Base-by-base conservation (phyloP, 1,284 basidiomycete species). In the Amylostereum chailletii region DNA sequence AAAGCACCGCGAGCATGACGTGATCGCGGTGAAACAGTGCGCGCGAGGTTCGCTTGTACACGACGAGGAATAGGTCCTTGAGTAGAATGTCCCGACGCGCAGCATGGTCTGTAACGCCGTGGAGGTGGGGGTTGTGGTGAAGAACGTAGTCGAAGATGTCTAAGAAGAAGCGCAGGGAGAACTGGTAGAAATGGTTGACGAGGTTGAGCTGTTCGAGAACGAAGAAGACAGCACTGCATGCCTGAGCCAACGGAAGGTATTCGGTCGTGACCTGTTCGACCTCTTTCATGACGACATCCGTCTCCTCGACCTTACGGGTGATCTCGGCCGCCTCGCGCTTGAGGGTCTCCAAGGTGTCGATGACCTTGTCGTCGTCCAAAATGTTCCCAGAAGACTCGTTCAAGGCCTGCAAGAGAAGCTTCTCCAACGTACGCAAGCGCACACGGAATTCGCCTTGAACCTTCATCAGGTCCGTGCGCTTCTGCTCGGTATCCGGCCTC, bases 121-220 rank as follows among this genome's bases (percentile, higher is more conserved):
- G 81, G 53, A 97, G 76, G 64, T 93, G 88, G 5, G 94, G 92
- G 64, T 98, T 98, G 59, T 90, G 85, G 55, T 88, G 86, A 5
- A 99, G 78, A 50, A 98, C 83, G 58, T 88, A 91, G 70, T 98
- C 92, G 68, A 99, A 99, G 59, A 99, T 95, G 64, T 97, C 94
- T 53, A 98, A 81, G 86, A 99, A 99, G 76, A 96, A 98, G 40
- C 80, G 85, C 47, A 99, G 78, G 1, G 95, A 98, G 75, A 99
- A 99, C 65, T 98, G 93, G 65, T 99, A 99, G 72, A 99, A 99
- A 70, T 98, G 95, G 62, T 96, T 93, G 70, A 98, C 82, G 47
- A 89, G 76, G 60, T 93, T 87, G 46, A 99, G 78, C 62, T 97
- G 94, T 62, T 98, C 94, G 55, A 99, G 75, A 49, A 96, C 88